Conservation (phyloP, 192 early-diverging fungal species). For the Podila clonocystis region DNA sequence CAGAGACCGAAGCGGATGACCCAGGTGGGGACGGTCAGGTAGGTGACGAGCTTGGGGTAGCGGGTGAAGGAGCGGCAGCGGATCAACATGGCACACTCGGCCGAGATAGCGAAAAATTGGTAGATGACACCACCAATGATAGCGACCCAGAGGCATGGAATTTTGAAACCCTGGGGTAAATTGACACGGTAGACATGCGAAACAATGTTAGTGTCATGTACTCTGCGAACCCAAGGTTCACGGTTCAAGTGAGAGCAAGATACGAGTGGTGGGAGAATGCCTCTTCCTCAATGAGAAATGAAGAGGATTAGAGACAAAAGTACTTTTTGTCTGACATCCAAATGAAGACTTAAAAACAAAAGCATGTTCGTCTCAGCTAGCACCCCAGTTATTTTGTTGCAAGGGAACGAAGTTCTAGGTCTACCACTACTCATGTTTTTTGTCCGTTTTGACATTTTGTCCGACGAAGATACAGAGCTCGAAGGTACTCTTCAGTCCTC, state of each 20-base stretch:
- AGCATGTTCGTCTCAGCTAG: too few species aligned
- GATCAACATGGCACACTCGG: constrained; percentile 48
- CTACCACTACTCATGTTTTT: too few species aligned
- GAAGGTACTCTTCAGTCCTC: too few species aligned
- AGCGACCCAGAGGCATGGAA: constrained; percentile 42
- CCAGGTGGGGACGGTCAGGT: constrained; percentile 44
- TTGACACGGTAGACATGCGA: not conserved
- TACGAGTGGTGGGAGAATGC: too few species aligned
- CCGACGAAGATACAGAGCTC: too few species aligned
- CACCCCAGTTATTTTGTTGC: too few species aligned
- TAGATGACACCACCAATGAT: constrained; percentile 47
- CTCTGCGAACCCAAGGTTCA: not conserved
- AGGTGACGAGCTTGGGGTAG: constrained; percentile 33
- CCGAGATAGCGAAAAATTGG: constrained; percentile 47
- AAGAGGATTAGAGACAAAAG: not conserved
- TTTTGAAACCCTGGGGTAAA: constrained; percentile 27
- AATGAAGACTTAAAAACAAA: too few species aligned
- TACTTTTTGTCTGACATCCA: not conserved
- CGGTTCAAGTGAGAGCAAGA: not conserved
- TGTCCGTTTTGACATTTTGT: too few species aligned
- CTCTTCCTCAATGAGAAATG: not conserved
- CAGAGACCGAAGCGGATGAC: constrained; percentile 35
- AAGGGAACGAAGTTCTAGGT: too few species aligned
- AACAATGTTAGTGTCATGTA: not conserved
- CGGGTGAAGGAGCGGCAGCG: constrained; percentile 39